Evolutionary conservation across 495 filamentous ascomycete genomes (phyloP), one percentile per base, ranked within the genome.

Genomic region (Aspergillus cavernicola): DNA sequence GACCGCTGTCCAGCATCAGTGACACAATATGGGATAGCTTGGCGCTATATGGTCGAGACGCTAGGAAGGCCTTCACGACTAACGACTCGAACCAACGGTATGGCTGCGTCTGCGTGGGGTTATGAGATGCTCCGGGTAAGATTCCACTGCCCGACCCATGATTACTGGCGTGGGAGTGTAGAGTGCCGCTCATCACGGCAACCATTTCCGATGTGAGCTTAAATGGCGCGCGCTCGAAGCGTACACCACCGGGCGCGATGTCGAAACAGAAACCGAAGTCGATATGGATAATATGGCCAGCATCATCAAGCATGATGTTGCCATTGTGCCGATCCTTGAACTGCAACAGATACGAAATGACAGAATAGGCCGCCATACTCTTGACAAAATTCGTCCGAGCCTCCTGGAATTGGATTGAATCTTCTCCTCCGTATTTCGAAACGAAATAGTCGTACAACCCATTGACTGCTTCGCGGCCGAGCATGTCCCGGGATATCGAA

Each of bases 211-310:
- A 81, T 0, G 95, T 97, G 44, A 99, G 80, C 70, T 99, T 99
- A 81, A 99, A 99, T 0, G 95, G 95, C 0, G 95, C 95, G 22
- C 95, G 86, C 73, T 99, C 95, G 63, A 99, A 99, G 48, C 87
- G 89, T 46, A 97, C 88, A 18, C 95, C 95, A 35, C 95, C 95
- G 0, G 95, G 95, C 1, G 90, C 95, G 63, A 99, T 97, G 65
- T 99, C 95, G 68, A 99, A 97, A 70, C 92, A 97, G 78, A 99
- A 99, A 16, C 95, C 95, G 62, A 99, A 99, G 71, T 99, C 93
- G 66, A 99, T 96, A 70, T 99, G 95, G 16, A 99, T 84, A 65
- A 99, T 96, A 70, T 97, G 93, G 5, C 95, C 95, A 2, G 86
- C 88, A 61, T 96, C 92, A 63, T 97, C 90, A 36, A 99, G 81